Evolutionary conservation across 2,329 filamentous ascomycete genomes (phyloP), one percentile per base, ranked within the genome.

Genomic region (Didymellaceae sp.): DNA sequence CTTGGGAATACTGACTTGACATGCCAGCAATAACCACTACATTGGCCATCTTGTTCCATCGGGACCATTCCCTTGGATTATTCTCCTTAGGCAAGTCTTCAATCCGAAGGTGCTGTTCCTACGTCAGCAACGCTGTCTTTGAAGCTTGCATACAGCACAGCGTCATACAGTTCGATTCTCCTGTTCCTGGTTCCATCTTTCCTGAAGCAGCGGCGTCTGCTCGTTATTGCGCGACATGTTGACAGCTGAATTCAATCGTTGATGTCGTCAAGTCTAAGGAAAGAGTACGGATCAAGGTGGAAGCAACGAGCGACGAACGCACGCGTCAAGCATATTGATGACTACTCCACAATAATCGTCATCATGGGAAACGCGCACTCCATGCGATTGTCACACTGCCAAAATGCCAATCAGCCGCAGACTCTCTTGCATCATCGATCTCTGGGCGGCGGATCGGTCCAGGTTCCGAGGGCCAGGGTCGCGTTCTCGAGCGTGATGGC

Each of bases 11-110:
- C 66, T 30, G 57, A 76, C 74, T 74, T 4, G 78, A 71, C 78
- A 82, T 81, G 28, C 74, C 62, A 4, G 79, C 78, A 46, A 82
- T 80, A 41, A 81, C 75, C 10, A 67, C 72, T 22, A 81, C 77
- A 51, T 82, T 82, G 37, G 71, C 59, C 60, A 81, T 68, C 56
- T 81, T 81, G 52, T 68, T 74, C 39, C 62, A 60, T 51, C 64
- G 62, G 9, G 67, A 63, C 80, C 79, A 81, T 64, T 75, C 68
- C 55, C 77, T 66, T 14, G 79, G 78, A 54, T 80, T 77, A 17
- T 74, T 74, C 5, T 69, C 58, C 55, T 77, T 75, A 35, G 64
- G 49, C 67, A 65, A 43, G 52, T 63, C 65, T 54, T 53, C 45
- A 16, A 68, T 62, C 6, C 56, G 58, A 26, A 67, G 54, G 28